Evolutionary conservation across 495 filamentous ascomycete genomes (phyloP).

Genomic region (Xylaria curta): DNA sequence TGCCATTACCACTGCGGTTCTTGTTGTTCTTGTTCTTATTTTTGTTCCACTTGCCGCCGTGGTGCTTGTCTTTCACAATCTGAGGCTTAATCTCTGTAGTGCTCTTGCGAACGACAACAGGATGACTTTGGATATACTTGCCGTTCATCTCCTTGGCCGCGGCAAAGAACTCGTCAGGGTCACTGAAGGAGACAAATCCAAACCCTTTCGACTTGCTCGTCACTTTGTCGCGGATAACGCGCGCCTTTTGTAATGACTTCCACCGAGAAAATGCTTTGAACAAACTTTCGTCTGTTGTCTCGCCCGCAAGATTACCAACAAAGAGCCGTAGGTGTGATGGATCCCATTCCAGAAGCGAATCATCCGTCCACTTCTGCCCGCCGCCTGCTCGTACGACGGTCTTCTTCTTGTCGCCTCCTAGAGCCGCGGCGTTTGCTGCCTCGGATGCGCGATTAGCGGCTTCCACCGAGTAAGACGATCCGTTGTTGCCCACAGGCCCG

Average conservation of each 20-base stretch:
- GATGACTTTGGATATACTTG: conserved; percentile 98
- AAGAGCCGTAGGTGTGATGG: conserved; percentile 93
- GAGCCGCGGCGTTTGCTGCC: conserved; percentile 38
- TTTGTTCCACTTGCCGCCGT: conserved; percentile 43
- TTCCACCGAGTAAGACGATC: conserved; percentile 30
- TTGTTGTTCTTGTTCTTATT: conserved; percentile 40
- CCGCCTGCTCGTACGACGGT: conserved; percentile 89
- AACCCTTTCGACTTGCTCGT: conserved; percentile 95
- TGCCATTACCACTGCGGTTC: conserved; percentile 39
- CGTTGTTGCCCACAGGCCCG: conserved; percentile 27
- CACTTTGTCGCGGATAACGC: conserved; percentile 94
- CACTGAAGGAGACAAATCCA: conserved; percentile 94
- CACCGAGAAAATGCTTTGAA: conserved; percentile 92
- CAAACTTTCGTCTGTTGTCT: conserved; percentile 95
- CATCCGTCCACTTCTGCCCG: conserved; percentile 87
- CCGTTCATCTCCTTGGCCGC: conserved; percentile 98
- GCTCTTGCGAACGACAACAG: conserved; percentile 81
- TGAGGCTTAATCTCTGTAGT: conserved; percentile 85
- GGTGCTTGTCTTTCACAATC: conserved; percentile 40
- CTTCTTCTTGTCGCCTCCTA: conserved; percentile 55
- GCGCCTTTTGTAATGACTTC: conserved; percentile 85
- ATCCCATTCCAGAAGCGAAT: conserved; percentile 91
- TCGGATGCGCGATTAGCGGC: conserved; percentile 31
- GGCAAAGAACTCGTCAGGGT: conserved; percentile 93
- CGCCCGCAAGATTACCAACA: conserved; percentile 96